Evolutionary conservation across 352 stramenopile genomes (phyloP).

Genomic region (Phytophthora podocarpi): DNA sequence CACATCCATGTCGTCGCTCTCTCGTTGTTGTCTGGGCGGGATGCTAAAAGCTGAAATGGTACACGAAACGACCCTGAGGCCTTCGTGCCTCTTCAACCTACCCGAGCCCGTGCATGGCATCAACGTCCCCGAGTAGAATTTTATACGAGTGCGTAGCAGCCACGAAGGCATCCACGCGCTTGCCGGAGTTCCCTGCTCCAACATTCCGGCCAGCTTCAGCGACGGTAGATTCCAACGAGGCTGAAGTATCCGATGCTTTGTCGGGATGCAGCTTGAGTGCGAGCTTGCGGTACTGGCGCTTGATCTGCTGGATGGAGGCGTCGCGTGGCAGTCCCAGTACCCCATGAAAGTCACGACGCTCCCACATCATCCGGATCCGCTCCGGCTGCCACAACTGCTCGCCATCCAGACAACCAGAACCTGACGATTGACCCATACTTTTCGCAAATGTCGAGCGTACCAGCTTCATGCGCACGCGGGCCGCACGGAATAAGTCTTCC

Average conservation of each 20-base stretch:
- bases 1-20: slow-evolving; percentile 74
- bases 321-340: slow-evolving; percentile 74
- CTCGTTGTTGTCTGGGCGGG: too few species aligned
- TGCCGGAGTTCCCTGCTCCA: slow-evolving; percentile 15
- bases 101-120: slow-evolving; percentile 36
- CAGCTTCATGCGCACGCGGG: slow-evolving; percentile 81
- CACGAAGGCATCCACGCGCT: slow-evolving; percentile 82
- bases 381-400: slow-evolving; percentile 80
- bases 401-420: slow-evolving; percentile 53
- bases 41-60: slow-evolving; percentile 6
- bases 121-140: slow-evolving; percentile 56
- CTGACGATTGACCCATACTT: slow-evolving; percentile 27
- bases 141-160: slow-evolving; percentile 83
- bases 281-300: slow-evolving; percentile 86
- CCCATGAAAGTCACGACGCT: slow-evolving; percentile 75
- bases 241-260: slow-evolving; percentile 54
- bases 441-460: slow-evolving; percentile 60
- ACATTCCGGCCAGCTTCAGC: slow-evolving; percentile 24
- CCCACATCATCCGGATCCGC: slow-evolving; percentile 82
- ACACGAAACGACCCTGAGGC: slow-evolving; percentile 19
- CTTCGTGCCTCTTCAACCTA: slow-evolving; percentile 23
- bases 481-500: slow-evolving; percentile 77
- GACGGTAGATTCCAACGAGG: slow-evolving; percentile 38
- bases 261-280: slow-evolving; percentile 85
- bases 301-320: slow-evolving; percentile 71